These are phyloP conservation scores for Alternaria consortialis DNA, from an alignment of 2,329 filamentous ascomycete genomes.

Conservation along the genomic window DNA sequence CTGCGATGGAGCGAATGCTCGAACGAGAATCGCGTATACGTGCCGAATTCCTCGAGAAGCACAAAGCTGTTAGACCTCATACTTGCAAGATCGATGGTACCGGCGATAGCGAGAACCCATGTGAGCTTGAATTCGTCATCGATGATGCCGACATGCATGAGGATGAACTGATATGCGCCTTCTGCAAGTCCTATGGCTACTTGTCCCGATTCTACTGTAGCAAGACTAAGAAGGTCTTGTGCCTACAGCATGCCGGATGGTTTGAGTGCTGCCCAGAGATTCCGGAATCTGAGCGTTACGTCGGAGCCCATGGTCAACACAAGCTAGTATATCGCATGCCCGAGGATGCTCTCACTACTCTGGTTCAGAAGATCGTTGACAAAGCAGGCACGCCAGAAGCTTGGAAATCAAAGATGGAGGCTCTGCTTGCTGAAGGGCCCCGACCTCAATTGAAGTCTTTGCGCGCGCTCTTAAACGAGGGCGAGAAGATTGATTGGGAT, in stretches of 20 bases:
- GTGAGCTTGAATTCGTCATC: conserved; percentile 43
- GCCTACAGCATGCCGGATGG: conserved; percentile 80
- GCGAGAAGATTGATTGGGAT: conserved; percentile 93
- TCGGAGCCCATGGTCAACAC: conserved; percentile 65
- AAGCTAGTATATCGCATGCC: conserved; percentile 79
- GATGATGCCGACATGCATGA: conserved; percentile 79
- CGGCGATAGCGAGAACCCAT: conserved; percentile 38
- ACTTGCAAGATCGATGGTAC: conserved; percentile 63
- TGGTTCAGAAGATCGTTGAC: conserved; percentile 80
- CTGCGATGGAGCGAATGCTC: conserved; percentile 81
- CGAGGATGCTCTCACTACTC: conserved; percentile 71
- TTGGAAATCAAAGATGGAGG: conserved; percentile 92
- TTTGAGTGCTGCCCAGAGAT: conserved; percentile 79
- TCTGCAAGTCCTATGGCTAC: conserved; percentile 93
- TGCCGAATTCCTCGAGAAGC: conserved; percentile 71
- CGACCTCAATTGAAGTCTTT: conserved; percentile 87
- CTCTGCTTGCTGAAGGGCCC: conserved; percentile 81
- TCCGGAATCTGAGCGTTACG: conserved; percentile 72
- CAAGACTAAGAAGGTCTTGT: conserved; percentile 81
- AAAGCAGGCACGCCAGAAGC: conserved; percentile 85
- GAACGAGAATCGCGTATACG: conserved; percentile 76
- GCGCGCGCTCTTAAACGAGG: conserved; percentile 85
- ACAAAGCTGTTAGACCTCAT: conserved; percentile 59
- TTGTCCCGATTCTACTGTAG: conserved; percentile 89
- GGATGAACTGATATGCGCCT: conserved; percentile 89